Conservation (phyloP, 2,329 filamentous ascomycete species). For the Phyllosticta ampelicida region DNA sequence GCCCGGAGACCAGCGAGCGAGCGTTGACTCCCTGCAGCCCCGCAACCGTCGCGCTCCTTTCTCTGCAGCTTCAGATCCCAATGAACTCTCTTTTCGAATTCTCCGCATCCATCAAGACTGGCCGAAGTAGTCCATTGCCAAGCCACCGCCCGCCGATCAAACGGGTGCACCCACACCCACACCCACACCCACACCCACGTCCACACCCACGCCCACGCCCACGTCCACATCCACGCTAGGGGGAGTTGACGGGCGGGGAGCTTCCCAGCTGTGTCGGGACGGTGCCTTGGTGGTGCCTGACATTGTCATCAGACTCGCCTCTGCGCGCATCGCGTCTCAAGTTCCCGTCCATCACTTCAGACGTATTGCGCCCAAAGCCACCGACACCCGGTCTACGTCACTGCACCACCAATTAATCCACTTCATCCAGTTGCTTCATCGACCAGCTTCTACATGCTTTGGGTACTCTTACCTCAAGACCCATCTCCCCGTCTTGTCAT, state of each 20-base stretch:
- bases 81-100: background rate
- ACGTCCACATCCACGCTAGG: background rate
- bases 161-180: background rate
- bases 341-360: background rate
- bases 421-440: background rate
- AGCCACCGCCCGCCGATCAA: constrained; percentile 9
- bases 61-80: background rate
- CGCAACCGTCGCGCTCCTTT: background rate
- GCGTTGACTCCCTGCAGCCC: background rate
- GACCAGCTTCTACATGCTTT: background rate
- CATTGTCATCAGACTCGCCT: too few relatives aligned
- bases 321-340: too few relatives aligned
- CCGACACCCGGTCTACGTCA: background rate
- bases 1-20: too few relatives aligned
- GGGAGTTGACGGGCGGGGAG: background rate
- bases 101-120: background rate
- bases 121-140: background rate
- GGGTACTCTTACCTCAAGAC: background rate
- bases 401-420: background rate
- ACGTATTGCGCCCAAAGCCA: background rate
- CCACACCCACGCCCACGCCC: background rate
- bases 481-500: background rate
- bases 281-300: background rate
- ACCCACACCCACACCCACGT: background rate
- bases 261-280: background rate